Evolutionary conservation across 441 rosid genomes (phyloP).

Genomic region (Dalechampia spathulata): DNA sequence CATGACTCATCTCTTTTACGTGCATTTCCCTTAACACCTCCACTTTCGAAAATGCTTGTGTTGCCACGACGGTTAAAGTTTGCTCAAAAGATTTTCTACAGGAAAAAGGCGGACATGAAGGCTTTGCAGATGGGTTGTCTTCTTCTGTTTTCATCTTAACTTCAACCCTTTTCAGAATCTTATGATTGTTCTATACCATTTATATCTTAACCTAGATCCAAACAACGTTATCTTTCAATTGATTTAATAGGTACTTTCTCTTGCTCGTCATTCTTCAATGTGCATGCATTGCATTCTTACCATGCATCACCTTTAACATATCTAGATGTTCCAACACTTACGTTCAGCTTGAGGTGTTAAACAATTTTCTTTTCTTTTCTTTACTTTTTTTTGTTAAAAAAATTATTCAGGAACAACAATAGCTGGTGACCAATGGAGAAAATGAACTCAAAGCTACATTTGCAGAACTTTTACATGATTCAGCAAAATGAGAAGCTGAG

Average conservation of each 20-base stretch:
- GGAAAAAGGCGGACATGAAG: conserved; percentile 17
- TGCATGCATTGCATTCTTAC: no score
- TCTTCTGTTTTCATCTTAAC: conserved; percentile 10
- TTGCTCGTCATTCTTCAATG: no score
- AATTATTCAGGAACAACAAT: background rate
- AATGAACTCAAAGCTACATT: conserved; percentile 16
- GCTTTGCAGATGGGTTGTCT: conserved; percentile 14
- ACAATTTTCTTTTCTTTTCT: background rate
- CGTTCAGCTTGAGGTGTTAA: background rate
- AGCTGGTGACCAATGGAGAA: conserved; percentile 23
- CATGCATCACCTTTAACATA: no score
- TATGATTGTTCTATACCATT: background rate
- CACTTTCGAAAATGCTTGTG: conserved; percentile 4
- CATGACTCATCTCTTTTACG: no score
- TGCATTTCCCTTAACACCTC: conserved; percentile 15
- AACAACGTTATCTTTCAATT: no score
- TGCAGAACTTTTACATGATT: conserved; percentile 34
- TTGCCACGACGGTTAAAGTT: background rate
- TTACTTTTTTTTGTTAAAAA: background rate
- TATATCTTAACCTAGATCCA: no score
- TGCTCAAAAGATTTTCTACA: conserved; percentile 6
- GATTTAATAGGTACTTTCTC: no score
- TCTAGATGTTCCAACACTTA: no score
- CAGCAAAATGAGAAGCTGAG: conserved; percentile 40
- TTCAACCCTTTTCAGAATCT: no score